Percentiles rank a stretch among this genome's conserved stretches.
Conservation (phyloP, 768 basidiomycete genomes). For the Filobasidium floriforme region DNA sequence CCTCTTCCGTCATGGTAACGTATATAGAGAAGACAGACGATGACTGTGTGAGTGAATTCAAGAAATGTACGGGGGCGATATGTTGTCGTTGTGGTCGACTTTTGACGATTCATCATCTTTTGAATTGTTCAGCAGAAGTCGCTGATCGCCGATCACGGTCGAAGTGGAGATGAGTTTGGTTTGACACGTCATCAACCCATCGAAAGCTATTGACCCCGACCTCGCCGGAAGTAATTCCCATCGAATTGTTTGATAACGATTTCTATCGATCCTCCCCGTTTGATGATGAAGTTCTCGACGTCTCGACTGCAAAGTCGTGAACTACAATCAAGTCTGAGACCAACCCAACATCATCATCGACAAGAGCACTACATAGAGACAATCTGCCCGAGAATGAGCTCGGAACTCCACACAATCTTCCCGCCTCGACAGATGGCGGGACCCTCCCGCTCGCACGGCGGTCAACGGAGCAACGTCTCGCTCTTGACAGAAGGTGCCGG, state of each 20-base stretch:
- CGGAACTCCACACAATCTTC: constrained; percentile 1
- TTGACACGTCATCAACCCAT: not conserved
- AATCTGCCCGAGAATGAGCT: not conserved
- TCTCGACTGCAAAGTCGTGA: too few species aligned
- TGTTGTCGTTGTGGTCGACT: too few species aligned
- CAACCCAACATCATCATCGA: too few species aligned
- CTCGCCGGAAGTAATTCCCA: not conserved
- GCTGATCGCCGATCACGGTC: constrained; percentile 1
- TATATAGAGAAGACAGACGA: too few species aligned
- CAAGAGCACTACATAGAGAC: too few species aligned
- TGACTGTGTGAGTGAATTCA: too few species aligned
- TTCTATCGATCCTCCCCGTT: not conserved
- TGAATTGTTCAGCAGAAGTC: not conserved
- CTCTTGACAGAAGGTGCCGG: constrained; percentile 40
- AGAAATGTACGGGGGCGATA: too few species aligned
- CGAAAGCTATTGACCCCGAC: not conserved
- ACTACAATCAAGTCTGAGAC: too few species aligned
- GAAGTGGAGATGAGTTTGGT: too few species aligned
- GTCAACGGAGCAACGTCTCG: constrained; percentile 30
- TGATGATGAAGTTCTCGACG: not conserved
- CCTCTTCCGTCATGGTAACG: constrained; percentile 1
- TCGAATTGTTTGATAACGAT: not conserved
- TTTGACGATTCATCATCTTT: not conserved
- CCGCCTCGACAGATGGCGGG: not conserved
- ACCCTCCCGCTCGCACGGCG: not conserved